Conservation (phyloP, 2,329 filamentous ascomycete genomes). For the Juglanconis sp. region DNA sequence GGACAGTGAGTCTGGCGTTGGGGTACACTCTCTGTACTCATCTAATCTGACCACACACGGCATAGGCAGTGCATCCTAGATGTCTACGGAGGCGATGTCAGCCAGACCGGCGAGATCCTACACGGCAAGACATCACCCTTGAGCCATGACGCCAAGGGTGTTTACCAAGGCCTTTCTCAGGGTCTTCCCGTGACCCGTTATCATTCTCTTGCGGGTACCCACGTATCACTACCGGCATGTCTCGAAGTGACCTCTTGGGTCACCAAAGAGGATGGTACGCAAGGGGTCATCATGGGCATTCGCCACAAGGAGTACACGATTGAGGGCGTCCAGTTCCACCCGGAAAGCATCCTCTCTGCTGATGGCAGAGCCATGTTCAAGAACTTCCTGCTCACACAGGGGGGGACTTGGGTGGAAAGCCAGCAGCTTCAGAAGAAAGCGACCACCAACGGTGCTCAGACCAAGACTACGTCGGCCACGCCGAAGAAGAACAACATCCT, state of each 20-base stretch:
- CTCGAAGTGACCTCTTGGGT: conserved; percentile 93
- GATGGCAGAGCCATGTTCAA: conserved; percentile 85
- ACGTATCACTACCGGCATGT: conserved; percentile 78
- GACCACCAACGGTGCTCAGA: conserved; percentile 22
- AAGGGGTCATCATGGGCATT: conserved; percentile 93
- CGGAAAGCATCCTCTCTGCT: conserved; percentile 92
- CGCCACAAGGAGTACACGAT: conserved; percentile 86
- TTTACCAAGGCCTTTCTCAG: conserved; percentile 78
- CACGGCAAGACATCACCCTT: conserved; percentile 95
- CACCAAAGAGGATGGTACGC: conserved; percentile 68
- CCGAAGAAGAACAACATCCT: conserved; percentile 72
- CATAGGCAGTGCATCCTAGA: conserved; percentile 89
- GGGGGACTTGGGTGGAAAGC: conserved; percentile 89
- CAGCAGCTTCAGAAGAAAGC: conserved; percentile 50
- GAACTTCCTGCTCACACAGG: conserved; percentile 85
- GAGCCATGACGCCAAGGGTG: conserved; percentile 85
- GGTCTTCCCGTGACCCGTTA: conserved; percentile 88
- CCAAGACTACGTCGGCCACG: neutral
- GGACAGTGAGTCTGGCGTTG: conserved; percentile 67
- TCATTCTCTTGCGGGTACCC: conserved; percentile 91
- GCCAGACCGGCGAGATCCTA: conserved; percentile 90
- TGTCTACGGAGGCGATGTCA: conserved; percentile 85
- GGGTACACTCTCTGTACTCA: conserved; percentile 17
- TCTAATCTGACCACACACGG: conserved; percentile 9
- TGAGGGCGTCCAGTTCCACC: conserved; percentile 98